Base-by-base conservation (phyloP, 208 protist genomes). In the Tritrichomonas foetus region DNA sequence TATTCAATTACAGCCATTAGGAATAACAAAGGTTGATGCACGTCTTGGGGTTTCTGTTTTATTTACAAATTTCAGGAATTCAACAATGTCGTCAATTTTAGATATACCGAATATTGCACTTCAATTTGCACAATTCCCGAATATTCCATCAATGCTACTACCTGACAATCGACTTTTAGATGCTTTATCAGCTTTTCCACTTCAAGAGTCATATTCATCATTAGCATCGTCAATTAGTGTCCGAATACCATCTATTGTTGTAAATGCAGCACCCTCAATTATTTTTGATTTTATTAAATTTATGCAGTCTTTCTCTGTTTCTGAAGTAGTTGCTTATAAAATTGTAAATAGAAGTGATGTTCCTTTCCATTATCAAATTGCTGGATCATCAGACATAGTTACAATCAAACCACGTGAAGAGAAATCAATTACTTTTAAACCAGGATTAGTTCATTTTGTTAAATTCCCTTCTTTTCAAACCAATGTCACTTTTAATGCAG, bases 21-120 rank as follows among this genome's bases (percentile, higher is more conserved):
- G 14, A 27, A 57, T 47, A 16, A 57, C 30, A 39, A 25, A 49
- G 20, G 25, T 89, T 20, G 8, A 53, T 22, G 47, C 78, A 27
- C 30, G 9, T 14, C 41, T 89, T 61, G 78, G 78, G 8, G 9
- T 89, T 39, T 89, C 78, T 3, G 27, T 57, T 39, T 89, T 89
- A 89, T 39, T 53, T 9, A 44, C 78, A 30, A 89, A 89, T 57
- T n/a, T 89, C 0, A 53, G 78, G 27, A 89, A 89, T 16, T 36
- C 20, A 57, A 89, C 78, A 89, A 89, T 89, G 78, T 89, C 41
- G 33, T 89, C 78, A 0, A 89, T 89, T 39, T 57, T 89, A 20
- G 78, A 89, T 89, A 57, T 89, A 1, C 78, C 78, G 9, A 89
- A 44, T 39, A 41, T 89, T 33, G 16, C 25, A 25, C 0, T 36